Evolutionary conservation across 805 yeast genomes (phyloP).

Genomic region (Zygoascus tannicola): DNA sequence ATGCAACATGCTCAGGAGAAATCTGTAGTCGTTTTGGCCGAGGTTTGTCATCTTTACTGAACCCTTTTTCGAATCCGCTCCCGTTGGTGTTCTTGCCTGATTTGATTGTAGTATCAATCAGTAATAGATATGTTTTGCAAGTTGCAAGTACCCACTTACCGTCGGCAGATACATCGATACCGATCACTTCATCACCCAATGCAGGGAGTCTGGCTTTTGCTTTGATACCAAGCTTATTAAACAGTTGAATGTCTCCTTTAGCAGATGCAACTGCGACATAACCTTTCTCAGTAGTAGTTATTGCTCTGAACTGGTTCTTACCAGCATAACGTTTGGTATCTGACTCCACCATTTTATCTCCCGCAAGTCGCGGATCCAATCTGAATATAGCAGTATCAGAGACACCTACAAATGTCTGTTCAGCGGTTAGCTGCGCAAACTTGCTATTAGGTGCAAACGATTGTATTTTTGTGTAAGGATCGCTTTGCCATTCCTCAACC

Average conservation of each 20-base stretch:
- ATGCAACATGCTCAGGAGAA: constrained; percentile 62
- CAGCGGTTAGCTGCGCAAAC: constrained; percentile 63
- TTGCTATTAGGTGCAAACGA: constrained; percentile 63
- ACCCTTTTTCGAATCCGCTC: constrained; percentile 56
- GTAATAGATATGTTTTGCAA: constrained; percentile 58
- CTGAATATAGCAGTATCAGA: constrained; percentile 58
- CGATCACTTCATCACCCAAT: constrained; percentile 63
- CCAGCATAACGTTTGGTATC: constrained; percentile 47
- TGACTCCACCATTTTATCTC: constrained; percentile 49
- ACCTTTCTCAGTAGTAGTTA: constrained; percentile 68
- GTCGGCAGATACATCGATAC: constrained; percentile 64
- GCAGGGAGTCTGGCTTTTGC: constrained; percentile 80
- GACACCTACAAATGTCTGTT: constrained; percentile 65
- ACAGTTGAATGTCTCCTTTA: constrained; percentile 68
- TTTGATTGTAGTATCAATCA: constrained; percentile 57
- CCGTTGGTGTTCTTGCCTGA: constrained; percentile 51
- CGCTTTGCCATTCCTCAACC: constrained; percentile 76
- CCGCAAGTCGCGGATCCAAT: constrained; percentile 67
- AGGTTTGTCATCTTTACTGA: constrained; percentile 58
- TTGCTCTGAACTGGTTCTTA: constrained; percentile 42
- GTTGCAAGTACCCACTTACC: constrained; percentile 81
- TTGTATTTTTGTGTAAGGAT: constrained; percentile 38
- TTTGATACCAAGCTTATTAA: constrained; percentile 58
- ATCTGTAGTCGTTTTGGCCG: constrained; percentile 58
- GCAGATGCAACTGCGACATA: constrained; percentile 65